These are phyloP conservation scores for Boletus vinaceobasis DNA, from an alignment of 768 basidiomycete genomes.

Conservation along the genomic window DNA sequence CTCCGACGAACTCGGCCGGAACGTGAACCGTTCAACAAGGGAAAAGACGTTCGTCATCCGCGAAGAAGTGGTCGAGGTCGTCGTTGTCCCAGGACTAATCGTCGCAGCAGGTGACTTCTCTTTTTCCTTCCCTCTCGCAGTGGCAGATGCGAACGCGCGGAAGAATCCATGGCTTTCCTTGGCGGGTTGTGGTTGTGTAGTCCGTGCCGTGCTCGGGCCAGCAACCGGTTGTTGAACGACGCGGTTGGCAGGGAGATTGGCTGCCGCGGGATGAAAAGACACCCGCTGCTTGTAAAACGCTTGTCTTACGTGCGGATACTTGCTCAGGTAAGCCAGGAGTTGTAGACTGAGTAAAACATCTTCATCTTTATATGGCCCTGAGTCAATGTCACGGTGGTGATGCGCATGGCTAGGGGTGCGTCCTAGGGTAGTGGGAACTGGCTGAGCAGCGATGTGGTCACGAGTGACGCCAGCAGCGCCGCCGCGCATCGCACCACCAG, in stretches of 20 bases:
- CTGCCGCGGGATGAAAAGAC: conserved; percentile 79
- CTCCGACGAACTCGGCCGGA: conserved; percentile 83
- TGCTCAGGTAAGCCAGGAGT: conserved; percentile 92
- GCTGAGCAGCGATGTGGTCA: conserved; percentile 13
- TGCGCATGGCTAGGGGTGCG: conserved; percentile 34
- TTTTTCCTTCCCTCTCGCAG: conserved; percentile 49
- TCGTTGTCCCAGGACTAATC: conserved; percentile 18
- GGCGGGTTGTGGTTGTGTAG: conserved; percentile 11
- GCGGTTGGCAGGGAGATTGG: conserved; percentile 36
- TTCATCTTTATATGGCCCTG: conserved; percentile 86
- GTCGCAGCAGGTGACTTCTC: conserved; percentile 28
- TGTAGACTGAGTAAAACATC: conserved; percentile 89
- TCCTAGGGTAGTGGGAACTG: conserved; percentile 16
- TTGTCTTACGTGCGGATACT: conserved; percentile 95
- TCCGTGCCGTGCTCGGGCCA: conserved; percentile 25
- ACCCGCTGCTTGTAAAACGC: conserved; percentile 87
- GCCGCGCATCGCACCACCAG: conserved; percentile 15
- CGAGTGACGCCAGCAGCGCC: conserved; percentile 12
- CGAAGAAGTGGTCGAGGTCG: not conserved
- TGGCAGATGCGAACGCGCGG: conserved; percentile 41
- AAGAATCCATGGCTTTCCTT: conserved; percentile 44
- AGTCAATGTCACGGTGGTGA: conserved; percentile 39
- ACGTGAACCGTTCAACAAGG: conserved; percentile 94
- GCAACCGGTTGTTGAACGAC: conserved; percentile 23
- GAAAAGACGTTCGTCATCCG: conserved; percentile 92